A percentile compares a stretch with the other conserved stretches of the same genome.
Evolutionary conservation across 305 asterid species (phyloP).

Genomic region (Lippia alba): DNA sequence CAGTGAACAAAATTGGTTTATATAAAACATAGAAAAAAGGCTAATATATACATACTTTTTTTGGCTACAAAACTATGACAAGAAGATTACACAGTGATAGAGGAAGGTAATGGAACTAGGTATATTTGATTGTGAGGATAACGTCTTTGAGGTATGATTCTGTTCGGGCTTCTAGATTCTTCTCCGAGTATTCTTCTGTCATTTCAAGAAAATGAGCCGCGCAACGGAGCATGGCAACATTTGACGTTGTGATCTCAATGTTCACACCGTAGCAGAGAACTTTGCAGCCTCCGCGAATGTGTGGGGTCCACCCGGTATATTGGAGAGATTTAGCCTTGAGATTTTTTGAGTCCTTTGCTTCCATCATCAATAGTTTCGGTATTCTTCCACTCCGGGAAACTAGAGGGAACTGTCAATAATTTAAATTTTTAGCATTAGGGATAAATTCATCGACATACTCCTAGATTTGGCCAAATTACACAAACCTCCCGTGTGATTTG

Average conservation of each 20-base stretch:
- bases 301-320: constrained; percentile 85
- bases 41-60: too few species aligned
- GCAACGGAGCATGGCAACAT: constrained; percentile 71
- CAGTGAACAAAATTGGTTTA: too few species aligned
- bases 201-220: constrained; percentile 83
- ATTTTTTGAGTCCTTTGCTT: constrained; percentile 70
- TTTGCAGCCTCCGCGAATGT: constrained; percentile 90
- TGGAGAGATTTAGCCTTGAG: constrained; percentile 59
- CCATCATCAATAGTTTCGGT: constrained; percentile 64
- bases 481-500: too few species aligned
- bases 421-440: neutral
- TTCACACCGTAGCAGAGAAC: constrained; percentile 86
- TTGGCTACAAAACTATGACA: neutral
- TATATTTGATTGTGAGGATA: constrained; percentile 62
- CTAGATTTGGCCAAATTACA: too few species aligned
- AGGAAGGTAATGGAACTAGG: constrained; percentile 73
- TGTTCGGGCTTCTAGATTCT: constrained; percentile 69
- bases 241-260: constrained; percentile 64
- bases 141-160: constrained; percentile 64
- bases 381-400: constrained; percentile 88
- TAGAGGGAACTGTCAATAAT: constrained; percentile 70
- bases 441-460: too few species aligned
- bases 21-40: too few species aligned
- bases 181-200: constrained; percentile 80
- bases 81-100: constrained; percentile 39